These are phyloP conservation scores for Cladochytrium replicatum DNA, from an alignment of 192 early-diverging fungal genomes.

Conservation along the genomic window DNA sequence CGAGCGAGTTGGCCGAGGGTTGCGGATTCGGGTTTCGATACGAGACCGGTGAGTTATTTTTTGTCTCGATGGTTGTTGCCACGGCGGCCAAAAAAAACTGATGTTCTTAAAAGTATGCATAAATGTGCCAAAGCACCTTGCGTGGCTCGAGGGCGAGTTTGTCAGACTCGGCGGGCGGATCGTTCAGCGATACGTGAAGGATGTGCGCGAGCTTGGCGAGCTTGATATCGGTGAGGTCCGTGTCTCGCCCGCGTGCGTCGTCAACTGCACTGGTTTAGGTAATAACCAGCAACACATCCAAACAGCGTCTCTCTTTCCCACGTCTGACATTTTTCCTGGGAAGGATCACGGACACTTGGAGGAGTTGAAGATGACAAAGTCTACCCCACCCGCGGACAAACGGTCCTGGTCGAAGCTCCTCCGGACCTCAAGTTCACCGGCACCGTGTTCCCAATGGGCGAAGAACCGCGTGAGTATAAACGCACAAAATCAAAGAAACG, in stretches of 20 bases:
- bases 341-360: constrained; percentile 29
- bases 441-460: constrained; percentile 13
- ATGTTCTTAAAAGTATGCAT: constrained; percentile 38
- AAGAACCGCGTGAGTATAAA: not conserved
- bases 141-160: constrained; percentile 51
- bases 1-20: constrained; percentile 38
- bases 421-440: constrained; percentile 57
- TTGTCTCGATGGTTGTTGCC: not conserved
- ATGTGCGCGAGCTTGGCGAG: constrained; percentile 33
- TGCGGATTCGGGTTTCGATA: constrained; percentile 52
- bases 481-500: constrained; percentile 8
- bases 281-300: not conserved
- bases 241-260: constrained; percentile 48
- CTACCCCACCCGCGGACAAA: constrained; percentile 75
- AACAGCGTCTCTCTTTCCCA: not conserved
- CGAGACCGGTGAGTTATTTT: constrained; percentile 38
- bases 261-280: constrained; percentile 77
- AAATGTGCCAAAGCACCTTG: constrained; percentile 52
- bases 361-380: constrained; percentile 64
- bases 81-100: constrained; percentile 1
- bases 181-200: not conserved
- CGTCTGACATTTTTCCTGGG: constrained; percentile 4
- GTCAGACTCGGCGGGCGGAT: constrained; percentile 42
- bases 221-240: constrained; percentile 28
- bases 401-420: constrained; percentile 61